Evolutionary conservation across 768 basidiomycete genomes (phyloP).

Genomic region (Hortiboletus campestris): DNA sequence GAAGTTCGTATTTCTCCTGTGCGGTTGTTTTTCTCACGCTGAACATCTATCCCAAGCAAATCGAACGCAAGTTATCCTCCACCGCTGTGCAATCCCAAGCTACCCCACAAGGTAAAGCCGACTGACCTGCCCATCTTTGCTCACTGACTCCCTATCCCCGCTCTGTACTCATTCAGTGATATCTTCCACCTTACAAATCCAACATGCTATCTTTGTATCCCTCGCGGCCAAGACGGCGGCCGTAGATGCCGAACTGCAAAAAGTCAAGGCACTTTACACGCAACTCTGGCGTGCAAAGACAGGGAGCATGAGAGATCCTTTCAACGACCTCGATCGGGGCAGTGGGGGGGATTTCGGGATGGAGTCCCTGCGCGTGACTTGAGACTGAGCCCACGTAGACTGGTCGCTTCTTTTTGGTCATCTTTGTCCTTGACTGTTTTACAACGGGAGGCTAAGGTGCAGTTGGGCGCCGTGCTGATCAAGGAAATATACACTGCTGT

Average conservation of each 20-base stretch:
- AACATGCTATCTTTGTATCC: conserved; percentile 73
- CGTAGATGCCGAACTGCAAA: conserved; percentile 71
- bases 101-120: conserved; percentile 67
- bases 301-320: conserved; percentile 82
- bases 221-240: conserved; percentile 76
- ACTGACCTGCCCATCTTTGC: not conserved
- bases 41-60: conserved; percentile 36
- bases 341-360: conserved; percentile 45
- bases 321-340: conserved; percentile 50
- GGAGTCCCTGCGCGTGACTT: conserved; percentile 27
- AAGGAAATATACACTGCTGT: not conserved
- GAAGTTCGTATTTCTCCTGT: conserved; percentile 47
- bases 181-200: conserved; percentile 72
- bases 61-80: conserved; percentile 77
- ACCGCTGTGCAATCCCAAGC: conserved; percentile 59
- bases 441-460: not conserved
- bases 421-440: not conserved
- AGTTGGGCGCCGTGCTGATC: not conserved
- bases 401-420: not conserved
- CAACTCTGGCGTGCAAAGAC: conserved; percentile 79
- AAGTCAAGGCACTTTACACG: conserved; percentile 71
- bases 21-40: not conserved
- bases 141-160: not conserved
- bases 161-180: conserved; percentile 47
- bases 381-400: not conserved